Evolutionary conservation across 2,329 filamentous ascomycete species (phyloP).

Genomic region (Exophiala sideris): DNA sequence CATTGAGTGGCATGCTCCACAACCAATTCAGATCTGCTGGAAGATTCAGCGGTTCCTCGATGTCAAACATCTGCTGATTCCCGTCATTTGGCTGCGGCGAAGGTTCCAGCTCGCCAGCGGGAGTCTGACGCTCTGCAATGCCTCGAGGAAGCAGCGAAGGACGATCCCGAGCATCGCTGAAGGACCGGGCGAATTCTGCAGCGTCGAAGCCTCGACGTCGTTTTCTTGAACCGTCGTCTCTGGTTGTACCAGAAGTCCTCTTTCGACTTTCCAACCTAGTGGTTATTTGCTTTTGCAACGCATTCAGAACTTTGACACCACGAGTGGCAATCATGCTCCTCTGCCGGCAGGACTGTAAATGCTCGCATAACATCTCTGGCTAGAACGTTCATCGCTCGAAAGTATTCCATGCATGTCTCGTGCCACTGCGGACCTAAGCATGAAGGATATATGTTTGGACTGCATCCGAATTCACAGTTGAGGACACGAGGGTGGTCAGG

Average conservation of each 20-base stretch:
- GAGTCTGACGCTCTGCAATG: neutral
- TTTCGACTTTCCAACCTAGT: slow-evolving; percentile 4
- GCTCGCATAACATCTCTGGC: no score
- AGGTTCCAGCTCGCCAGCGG: neutral
- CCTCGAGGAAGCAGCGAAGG: neutral
- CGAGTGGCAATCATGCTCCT: slow-evolving; percentile 23
- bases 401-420: no score
- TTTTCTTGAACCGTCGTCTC: slow-evolving; percentile 5
- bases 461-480: no score
- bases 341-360: slow-evolving; percentile 8
- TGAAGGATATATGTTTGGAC: no score
- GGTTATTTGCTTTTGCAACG: slow-evolving; percentile 17
- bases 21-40: slow-evolving; percentile 12
- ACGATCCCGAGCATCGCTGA: neutral
- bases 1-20: slow-evolving; percentile 9
- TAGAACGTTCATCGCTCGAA: no score
- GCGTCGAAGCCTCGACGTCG: slow-evolving; percentile 15
- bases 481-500: no score
- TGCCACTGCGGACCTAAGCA: no score
- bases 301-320: slow-evolving; percentile 18
- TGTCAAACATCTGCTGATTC: neutral
- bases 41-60: slow-evolving; percentile 4
- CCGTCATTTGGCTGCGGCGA: neutral
- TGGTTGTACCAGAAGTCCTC: neutral
- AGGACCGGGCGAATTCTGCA: slow-evolving; percentile 11